phyloP scores from a whole-genome alignment of 306 rosid species.

The Vigna hirtella region DNA sequence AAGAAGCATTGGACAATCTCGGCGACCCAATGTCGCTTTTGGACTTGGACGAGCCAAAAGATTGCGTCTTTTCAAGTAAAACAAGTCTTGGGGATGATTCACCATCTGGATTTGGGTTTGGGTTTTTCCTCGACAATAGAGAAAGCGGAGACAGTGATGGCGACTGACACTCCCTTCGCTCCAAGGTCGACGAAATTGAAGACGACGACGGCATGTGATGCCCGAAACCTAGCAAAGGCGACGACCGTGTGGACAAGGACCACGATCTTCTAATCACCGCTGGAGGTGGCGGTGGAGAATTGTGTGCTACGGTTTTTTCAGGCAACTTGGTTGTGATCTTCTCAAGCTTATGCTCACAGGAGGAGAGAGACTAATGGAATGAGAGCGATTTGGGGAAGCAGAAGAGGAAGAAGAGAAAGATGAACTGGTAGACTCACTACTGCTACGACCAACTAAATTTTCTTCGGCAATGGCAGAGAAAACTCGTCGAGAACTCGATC shows the following conservation, averaged over 20 bases:
- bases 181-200: conserved; percentile 48
- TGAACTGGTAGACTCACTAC: conserved; percentile 46
- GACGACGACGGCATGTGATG: conserved; percentile 39
- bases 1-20: conserved; percentile 55
- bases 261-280: not conserved
- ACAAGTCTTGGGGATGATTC: not conserved
- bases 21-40: conserved; percentile 32
- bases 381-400: conserved; percentile 71
- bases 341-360: conserved; percentile 66
- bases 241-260: conserved; percentile 51
- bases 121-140: conserved; percentile 42
- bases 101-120: conserved; percentile 29
- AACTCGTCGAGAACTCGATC: conserved; percentile 74
- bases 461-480: conserved; percentile 50
- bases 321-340: conserved; percentile 74
- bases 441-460: conserved; percentile 48
- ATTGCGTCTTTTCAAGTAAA: conserved; percentile 13
- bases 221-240: conserved; percentile 40
- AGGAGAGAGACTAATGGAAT: conserved; percentile 68
- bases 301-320: conserved; percentile 44
- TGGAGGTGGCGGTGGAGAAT: conserved; percentile 14
- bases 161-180: conserved; percentile 41
- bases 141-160: conserved; percentile 56
- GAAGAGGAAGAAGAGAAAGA: conserved; percentile 63
- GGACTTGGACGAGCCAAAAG: conserved; percentile 34